Percentiles rank a stretch among this genome's conserved stretches.
Conservation (phyloP, 441 rosid genomes). For the Jatropha multifida region DNA sequence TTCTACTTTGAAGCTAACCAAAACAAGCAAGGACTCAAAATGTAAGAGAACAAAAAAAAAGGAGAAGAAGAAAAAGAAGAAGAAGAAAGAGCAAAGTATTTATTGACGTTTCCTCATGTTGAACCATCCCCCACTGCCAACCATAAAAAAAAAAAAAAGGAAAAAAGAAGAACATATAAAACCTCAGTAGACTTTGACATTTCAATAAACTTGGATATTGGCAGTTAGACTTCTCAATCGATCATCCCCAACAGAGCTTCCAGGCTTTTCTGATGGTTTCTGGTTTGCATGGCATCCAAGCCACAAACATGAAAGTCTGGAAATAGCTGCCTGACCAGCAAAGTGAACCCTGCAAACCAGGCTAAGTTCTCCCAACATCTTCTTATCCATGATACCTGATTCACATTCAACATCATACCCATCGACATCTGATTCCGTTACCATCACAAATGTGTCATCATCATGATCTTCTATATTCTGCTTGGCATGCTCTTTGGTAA, state of each 20-base stretch:
- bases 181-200: conserved; percentile 2
- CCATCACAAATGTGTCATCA: conserved; percentile 32
- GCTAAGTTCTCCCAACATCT: conserved; percentile 21
- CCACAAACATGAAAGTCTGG: conserved; percentile 36
- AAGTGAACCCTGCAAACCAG: conserved; percentile 35
- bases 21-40: not conserved
- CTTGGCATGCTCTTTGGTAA: conserved; percentile 2
- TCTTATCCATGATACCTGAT: conserved; percentile 2
- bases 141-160: no score
- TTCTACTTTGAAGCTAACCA: not conserved
- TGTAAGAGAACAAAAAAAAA: not conserved
- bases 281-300: conserved; percentile 19
- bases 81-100: no score
- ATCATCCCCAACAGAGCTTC: conserved; percentile 13
- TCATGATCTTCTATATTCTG: conserved; percentile 23
- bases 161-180: not conserved
- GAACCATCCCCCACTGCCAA: no score
- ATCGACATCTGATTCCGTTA: conserved; percentile 39
- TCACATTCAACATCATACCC: conserved; percentile 32
- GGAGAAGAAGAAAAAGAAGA: not conserved
- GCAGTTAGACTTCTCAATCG: conserved; percentile 18
- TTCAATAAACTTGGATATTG: conserved; percentile 22
- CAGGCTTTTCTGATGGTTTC: conserved; percentile 23
- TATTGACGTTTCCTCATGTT: not conserved
- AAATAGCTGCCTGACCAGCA: conserved; percentile 34